Evolutionary conservation across 768 basidiomycete genomes (phyloP), one percentile per base, ranked within the genome.

Genomic region (Pholiota molesta): DNA sequence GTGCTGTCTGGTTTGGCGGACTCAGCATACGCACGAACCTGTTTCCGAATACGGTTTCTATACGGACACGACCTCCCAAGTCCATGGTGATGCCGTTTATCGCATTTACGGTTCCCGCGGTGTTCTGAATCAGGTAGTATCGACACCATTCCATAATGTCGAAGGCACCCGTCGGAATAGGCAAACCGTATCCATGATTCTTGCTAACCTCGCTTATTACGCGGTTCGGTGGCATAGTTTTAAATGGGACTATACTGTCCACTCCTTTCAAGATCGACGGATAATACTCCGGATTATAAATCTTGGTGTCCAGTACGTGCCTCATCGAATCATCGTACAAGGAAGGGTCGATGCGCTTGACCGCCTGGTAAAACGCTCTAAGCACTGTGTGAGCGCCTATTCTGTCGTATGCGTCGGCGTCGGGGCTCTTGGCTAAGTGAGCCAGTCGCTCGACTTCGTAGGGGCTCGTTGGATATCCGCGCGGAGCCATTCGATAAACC

Each of bases 1-100:
- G 28, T 2, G 35, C 33, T 6, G 13, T n/a, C 14, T 11, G 8
- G 8, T 21, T 10, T 11, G 19, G 10, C 37, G 53, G 53, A 5
- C 31, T 13, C 8, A 55, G 3, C 2, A 29, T 13, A 28, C 35
- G 19, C 5, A 39, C 35, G 6, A 55, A 19, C 3, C 29, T 8
- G 33, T 55, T 16, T 13, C 14, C 53, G 10, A 35, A 33, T 21
- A 55, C 53, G 13, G 29, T 37, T 16, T 55, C 53, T 1, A 55
- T 11, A 5, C 53, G 35, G 11, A 55, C 19, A 6, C 53, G 53
- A 2, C 53, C 53, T 2, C 16, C 53, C 5, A 17, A 55, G 53
- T 55, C 53, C 53, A 16, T 19, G 31, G 13, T 55, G 35, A 55
- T 35, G 6, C 55, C 55, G 6, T 57, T 57, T 21, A 57, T 29